phyloP scores from a whole-genome alignment of 2,329 filamentous ascomycete species.

The Colletotrichum scovillei region DNA sequence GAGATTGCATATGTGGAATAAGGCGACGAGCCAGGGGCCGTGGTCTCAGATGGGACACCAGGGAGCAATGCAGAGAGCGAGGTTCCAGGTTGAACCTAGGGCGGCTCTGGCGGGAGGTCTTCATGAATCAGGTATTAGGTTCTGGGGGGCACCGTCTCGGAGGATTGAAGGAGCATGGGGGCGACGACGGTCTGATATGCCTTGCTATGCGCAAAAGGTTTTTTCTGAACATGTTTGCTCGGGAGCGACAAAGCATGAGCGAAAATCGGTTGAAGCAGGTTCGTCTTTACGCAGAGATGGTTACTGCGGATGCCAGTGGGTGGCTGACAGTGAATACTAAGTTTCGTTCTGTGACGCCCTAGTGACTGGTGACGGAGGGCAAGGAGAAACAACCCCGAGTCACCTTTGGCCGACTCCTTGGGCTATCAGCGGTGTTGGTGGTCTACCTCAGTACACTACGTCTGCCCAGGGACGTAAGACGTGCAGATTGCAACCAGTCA shows the following conservation, averaged over 20 bases:
- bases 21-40: not conserved
- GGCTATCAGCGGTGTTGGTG: not conserved
- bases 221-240: conserved; percentile 16
- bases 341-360: conserved; percentile 16
- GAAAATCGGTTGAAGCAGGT: conserved; percentile 9
- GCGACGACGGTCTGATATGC: conserved; percentile 3
- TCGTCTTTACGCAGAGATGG: conserved; percentile 18
- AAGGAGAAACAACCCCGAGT: not conserved
- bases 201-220: not conserved
- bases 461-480: not conserved
- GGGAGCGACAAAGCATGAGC: not conserved
- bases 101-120: conserved; percentile 8
- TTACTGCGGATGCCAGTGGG: conserved; percentile 10
- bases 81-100: conserved; percentile 7
- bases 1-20: not conserved
- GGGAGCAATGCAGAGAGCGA: not conserved
- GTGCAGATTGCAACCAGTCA: not conserved
- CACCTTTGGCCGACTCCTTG: not conserved
- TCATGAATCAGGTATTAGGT: conserved; percentile 23
- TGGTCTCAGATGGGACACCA: not conserved
- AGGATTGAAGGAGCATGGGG: not conserved
- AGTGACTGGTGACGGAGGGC: not conserved
- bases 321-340: not conserved
- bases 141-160: not conserved
- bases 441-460: not conserved